Base-by-base conservation (phyloP, 2,329 filamentous ascomycete species). In the Dothidotthia symphoricarpi region DNA sequence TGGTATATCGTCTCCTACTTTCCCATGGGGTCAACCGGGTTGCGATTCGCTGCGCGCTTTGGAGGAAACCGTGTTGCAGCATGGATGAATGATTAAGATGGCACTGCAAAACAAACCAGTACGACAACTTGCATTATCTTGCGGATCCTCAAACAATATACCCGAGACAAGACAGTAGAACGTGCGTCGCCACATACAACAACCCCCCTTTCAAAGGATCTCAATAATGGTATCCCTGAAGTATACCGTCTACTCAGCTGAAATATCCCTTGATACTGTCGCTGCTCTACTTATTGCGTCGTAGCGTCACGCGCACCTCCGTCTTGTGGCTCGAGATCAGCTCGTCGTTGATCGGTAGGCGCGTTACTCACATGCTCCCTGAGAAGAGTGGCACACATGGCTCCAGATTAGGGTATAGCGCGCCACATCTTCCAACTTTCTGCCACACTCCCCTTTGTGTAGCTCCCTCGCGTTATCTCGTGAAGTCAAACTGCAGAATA, bases 1-100 rank as follows among this genome's bases (percentile, higher is more conserved):
- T 97, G 91, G 91, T 97, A 97, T 70, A 76, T 96, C 31, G 83
- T 97, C 67, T 95, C 88, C 70, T 98, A 98, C 69, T 97, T 97
- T 60, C 93, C 93, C 16, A 95, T 97, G 90, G 93, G 93, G 27
- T 87, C 86, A 40, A 86, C 84, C 38, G 88, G 93, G 28, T 72
- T 98, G 51, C 84, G 91, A 43, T 81, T 95, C 52, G 89, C 89
- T 41, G 88, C 89, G 28, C 82, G 82, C 3, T 93, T 95, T 62
- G 93, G 91, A 15, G 87, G 85, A 14, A 84, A 83, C 61, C 80
- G 90, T 61, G 86, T 94, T 25, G 80, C 88, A 4, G 80, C 89
- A 36, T 97, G 91, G 93, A 84, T 96, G 80, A 83, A 80, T 31
- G 83, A 86, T 42, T 95, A 37, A 55, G 26, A 43, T 38, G 27